Percentiles rank a stretch among this genome's conserved stretches.
phyloP scores from a whole-genome alignment of 805 yeast genomes.

The Millerago galiae region DNA sequence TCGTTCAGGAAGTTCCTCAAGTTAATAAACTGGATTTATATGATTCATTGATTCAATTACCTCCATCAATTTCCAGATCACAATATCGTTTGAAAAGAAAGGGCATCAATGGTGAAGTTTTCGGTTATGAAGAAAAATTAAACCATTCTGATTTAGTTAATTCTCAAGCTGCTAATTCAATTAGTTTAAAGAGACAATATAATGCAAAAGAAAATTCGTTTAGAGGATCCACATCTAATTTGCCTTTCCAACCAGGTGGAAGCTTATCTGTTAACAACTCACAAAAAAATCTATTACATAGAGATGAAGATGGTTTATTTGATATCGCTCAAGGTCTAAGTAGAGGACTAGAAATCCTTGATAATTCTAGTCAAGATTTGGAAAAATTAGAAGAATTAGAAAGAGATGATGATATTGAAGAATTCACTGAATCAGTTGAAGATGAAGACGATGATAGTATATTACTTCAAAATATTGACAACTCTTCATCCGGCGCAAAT shows the following conservation, averaged over 20 bases:
- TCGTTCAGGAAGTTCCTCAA: conserved; percentile 53
- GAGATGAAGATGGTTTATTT: conserved; percentile 69
- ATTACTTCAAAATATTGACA: conserved; percentile 4
- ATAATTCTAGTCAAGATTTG: not conserved
- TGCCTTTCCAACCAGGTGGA: conserved; percentile 96
- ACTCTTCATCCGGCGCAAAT: not conserved
- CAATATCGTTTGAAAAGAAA: conserved; percentile 59
- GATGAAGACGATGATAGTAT: conserved; percentile 10
- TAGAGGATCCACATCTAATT: conserved; percentile 61
- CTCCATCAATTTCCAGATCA: conserved; percentile 58
- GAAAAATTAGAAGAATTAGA: conserved; percentile 15
- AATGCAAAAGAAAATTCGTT: conserved; percentile 56
- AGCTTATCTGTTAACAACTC: conserved; percentile 28
- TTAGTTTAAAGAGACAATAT: conserved; percentile 65
- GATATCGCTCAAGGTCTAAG: conserved; percentile 78
- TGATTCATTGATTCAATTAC: conserved; percentile 42
- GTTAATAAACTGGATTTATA: conserved; percentile 21
- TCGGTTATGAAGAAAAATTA: conserved; percentile 55
- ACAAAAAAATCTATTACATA: conserved; percentile 38
- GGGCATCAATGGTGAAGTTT: conserved; percentile 72
- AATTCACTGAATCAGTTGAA: conserved; percentile 22
- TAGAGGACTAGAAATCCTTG: conserved; percentile 48
- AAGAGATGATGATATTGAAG: conserved; percentile 19
- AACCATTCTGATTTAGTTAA: conserved; percentile 37
- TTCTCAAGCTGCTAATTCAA: conserved; percentile 60